These are phyloP conservation scores for Pulveroboletus sp. DNA, from an alignment of 768 basidiomycete genomes.

Conservation along the genomic window DNA sequence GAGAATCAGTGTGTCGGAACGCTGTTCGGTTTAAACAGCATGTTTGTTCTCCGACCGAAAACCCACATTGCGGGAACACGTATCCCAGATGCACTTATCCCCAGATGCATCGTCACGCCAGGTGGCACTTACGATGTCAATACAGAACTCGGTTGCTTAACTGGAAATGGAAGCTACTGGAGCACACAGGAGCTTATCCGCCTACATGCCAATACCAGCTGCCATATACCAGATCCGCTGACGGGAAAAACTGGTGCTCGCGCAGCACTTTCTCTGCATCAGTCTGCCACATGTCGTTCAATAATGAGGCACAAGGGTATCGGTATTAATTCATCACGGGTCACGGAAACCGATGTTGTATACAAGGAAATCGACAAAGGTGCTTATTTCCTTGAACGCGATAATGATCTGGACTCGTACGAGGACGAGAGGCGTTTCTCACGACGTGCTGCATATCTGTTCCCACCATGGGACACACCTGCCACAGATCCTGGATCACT, in stretches of 20 bases:
- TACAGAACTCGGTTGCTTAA: conserved; percentile 14
- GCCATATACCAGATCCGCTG: conserved; percentile 41
- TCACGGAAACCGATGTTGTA: background rate
- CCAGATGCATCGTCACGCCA: conserved; percentile 33
- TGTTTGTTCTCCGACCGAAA: conserved; percentile 35
- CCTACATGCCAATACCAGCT: conserved; percentile 41
- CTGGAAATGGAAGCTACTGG: conserved; percentile 17
- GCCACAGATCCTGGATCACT: background rate
- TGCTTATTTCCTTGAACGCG: background rate
- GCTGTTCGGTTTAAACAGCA: conserved; percentile 38
- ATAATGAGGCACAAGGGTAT: conserved; percentile 31
- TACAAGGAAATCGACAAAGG: background rate
- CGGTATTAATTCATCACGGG: background rate
- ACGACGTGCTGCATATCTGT: background rate
- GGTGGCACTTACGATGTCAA: conserved; percentile 23
- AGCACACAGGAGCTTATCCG: conserved; percentile 34
- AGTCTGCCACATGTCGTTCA: conserved; percentile 35
- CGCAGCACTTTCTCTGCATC: conserved; percentile 32
- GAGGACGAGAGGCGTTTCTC: background rate
- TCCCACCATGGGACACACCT: background rate
- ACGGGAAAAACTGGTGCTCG: conserved; percentile 24
- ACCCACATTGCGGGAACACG: background rate
- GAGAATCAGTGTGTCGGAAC: conserved; percentile 18
- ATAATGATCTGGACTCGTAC: background rate
- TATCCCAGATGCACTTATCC: background rate